Evolutionary conservation across 768 basidiomycete species (phyloP).

Genomic region (Nidularia pulvinata): DNA sequence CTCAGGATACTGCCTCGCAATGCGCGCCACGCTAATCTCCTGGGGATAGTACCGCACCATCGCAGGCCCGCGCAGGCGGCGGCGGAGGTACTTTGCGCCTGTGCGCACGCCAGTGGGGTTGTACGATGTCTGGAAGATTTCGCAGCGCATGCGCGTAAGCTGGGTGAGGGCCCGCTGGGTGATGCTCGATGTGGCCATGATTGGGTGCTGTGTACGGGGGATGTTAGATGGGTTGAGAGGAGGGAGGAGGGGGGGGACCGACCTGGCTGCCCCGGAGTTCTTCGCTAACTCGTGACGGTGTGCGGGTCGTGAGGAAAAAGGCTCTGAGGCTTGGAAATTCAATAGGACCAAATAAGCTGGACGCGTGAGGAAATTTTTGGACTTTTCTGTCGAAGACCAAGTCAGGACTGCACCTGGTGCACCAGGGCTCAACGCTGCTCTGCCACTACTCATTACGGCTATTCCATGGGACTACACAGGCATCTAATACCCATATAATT

Average conservation of each 20-base stretch:
- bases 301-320: not conserved
- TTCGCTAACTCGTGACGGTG: not conserved
- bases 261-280: too few species aligned
- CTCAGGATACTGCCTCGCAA: constrained; percentile 52
- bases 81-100: constrained; percentile 90
- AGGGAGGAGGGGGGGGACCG: not conserved
- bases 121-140: constrained; percentile 85
- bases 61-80: constrained; percentile 80
- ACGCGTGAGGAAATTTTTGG: not conserved
- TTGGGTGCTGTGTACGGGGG: not conserved
- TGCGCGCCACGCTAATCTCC: constrained; percentile 50
- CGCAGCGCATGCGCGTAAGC: constrained; percentile 64
- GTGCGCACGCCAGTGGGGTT: constrained; percentile 83
- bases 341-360: not conserved
- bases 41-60: constrained; percentile 85
- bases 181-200: constrained; percentile 30
- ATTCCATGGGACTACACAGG: too few species aligned
- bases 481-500: not conserved
- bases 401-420: not conserved
- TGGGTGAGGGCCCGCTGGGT: constrained; percentile 52
- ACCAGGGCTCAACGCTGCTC: not conserved
- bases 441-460: not conserved
- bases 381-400: too few species aligned
- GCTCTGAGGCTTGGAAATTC: not conserved
- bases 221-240: not conserved